phyloP scores from a whole-genome alignment of 768 basidiomycete genomes.

The Amanita polypyramis region DNA sequence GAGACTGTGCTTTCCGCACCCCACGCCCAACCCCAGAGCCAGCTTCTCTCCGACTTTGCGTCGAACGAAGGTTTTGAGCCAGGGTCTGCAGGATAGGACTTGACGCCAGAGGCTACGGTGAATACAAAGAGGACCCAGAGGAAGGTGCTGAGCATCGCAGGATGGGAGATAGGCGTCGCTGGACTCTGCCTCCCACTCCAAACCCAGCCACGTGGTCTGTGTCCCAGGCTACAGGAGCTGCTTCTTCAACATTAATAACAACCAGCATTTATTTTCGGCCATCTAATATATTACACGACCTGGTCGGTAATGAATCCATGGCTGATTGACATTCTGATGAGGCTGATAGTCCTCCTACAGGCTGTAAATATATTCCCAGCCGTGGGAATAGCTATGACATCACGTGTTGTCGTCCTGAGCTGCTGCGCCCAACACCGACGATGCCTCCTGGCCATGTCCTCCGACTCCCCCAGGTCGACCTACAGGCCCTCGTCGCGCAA shows the following conservation, averaged over 20 bases:
- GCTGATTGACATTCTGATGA: too few relatives aligned
- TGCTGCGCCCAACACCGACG: too few relatives aligned
- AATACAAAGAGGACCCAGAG: slow-evolving; percentile 18
- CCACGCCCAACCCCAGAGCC: slow-evolving; percentile 60
- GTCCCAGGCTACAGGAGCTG: background rate
- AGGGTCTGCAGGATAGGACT: slow-evolving; percentile 19
- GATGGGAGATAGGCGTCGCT: background rate
- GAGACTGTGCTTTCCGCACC: slow-evolving; percentile 63
- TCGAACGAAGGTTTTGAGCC: slow-evolving; percentile 17
- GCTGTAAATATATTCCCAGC: too few relatives aligned
- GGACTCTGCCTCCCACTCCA: background rate
- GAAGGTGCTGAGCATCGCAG: slow-evolving; percentile 14
- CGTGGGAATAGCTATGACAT: slow-evolving; percentile 39
- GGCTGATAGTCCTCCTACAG: slow-evolving; percentile 12
- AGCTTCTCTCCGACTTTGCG: slow-evolving; percentile 40
- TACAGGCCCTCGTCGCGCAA: slow-evolving; percentile 43
- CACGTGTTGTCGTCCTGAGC: too few relatives aligned
- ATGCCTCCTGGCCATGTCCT: slow-evolving; percentile 3
- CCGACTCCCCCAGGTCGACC: slow-evolving; percentile 50
- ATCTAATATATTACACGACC: background rate
- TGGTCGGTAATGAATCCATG: too few relatives aligned
- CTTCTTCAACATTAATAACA: too few relatives aligned
- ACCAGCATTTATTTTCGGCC: too few relatives aligned
- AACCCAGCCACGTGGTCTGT: background rate
- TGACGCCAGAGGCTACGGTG: slow-evolving; percentile 10